A percentile compares a stretch with the other conserved stretches of the same genome.
These are phyloP conservation scores for Suhomyces yuchorum DNA, from an alignment of 1,139 yeast genomes.

Conservation along the genomic window DNA sequence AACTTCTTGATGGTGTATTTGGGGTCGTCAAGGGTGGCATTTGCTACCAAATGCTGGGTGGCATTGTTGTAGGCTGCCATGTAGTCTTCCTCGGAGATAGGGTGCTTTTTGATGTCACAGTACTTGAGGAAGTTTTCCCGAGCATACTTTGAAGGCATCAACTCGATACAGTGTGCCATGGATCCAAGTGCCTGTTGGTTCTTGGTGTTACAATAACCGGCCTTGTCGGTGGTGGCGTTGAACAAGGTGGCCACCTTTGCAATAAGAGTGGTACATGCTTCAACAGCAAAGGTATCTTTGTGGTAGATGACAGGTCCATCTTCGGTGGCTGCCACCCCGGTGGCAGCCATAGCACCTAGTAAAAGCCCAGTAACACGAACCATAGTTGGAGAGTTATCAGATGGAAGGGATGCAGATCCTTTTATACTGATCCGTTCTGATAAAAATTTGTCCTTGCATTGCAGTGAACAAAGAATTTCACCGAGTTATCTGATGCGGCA, in stretches of 20 bases:
- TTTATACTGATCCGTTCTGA: neutral
- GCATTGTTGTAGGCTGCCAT: slow-evolving; percentile 42
- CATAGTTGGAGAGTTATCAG: neutral
- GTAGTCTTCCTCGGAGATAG: slow-evolving; percentile 32
- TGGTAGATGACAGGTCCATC: slow-evolving; percentile 12
- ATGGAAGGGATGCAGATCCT: neutral
- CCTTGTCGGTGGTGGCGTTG: slow-evolving; percentile 25
- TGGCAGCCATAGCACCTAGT: slow-evolving; percentile 5
- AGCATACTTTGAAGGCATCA: slow-evolving; percentile 28
- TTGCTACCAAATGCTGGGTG: slow-evolving; percentile 31
- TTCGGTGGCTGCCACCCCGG: slow-evolving; percentile 6
- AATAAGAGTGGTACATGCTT: slow-evolving; percentile 33
- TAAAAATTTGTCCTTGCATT: neutral
- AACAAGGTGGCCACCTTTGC: slow-evolving; percentile 30
- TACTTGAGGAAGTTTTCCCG: slow-evolving; percentile 28
- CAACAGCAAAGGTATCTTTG: slow-evolving; percentile 15
- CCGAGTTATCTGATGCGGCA: slow-evolving; percentile 7
- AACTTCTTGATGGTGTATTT: slow-evolving; percentile 27
- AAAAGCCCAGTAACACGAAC: slow-evolving; percentile 6
- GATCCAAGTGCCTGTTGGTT: slow-evolving; percentile 44
- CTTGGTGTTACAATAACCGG: slow-evolving; percentile 33
- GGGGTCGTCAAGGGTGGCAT: slow-evolving; percentile 31
- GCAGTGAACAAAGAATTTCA: slow-evolving; percentile 4
- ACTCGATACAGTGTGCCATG: slow-evolving; percentile 38
- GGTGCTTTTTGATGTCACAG: slow-evolving; percentile 22